Percentiles rank a stretch among this genome's conserved stretches.
Evolutionary conservation across 108 stramenopile species (phyloP).

Genomic region (Cyclostephanos tholiformis): DNA sequence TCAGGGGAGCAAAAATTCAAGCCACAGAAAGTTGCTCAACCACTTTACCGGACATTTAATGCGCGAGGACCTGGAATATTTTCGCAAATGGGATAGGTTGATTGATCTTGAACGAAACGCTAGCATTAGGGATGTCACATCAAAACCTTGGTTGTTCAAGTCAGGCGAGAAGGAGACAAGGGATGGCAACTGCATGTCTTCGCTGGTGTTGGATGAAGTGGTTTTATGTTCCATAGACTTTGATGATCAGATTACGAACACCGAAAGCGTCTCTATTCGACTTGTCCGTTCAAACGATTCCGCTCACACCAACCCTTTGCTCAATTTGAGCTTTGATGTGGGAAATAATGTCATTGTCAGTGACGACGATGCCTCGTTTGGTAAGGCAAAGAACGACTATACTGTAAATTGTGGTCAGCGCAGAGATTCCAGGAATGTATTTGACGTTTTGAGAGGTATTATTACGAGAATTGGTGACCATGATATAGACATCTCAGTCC

Average conservation of each 20-base stretch:
- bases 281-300: constrained; percentile 45
- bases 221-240: constrained; percentile 17
- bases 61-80: constrained; percentile 70
- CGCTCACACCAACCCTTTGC: constrained; percentile 26
- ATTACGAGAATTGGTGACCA: constrained; percentile 46
- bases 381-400: not conserved
- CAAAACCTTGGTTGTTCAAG: constrained; percentile 66
- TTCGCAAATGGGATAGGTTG: constrained; percentile 84
- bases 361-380: constrained; percentile 57
- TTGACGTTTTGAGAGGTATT: constrained; percentile 70
- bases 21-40: constrained; percentile 58
- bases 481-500: constrained; percentile 48
- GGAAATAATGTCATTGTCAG: constrained; percentile 71
- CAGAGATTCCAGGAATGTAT: constrained; percentile 42
- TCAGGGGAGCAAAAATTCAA: not conserved
- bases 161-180: constrained; percentile 61
- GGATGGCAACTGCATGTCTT: constrained; percentile 71
- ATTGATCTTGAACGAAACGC: constrained; percentile 84
- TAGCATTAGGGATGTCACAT: constrained; percentile 22
- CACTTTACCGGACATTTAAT: constrained; percentile 76
- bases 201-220: constrained; percentile 51
- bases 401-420: not conserved
- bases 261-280: constrained; percentile 20
- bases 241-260: not conserved
- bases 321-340: constrained; percentile 45